Evolutionary conservation across 2,329 filamentous ascomycete genomes (phyloP).

Genomic region (Akanthomyces uredinophilus): DNA sequence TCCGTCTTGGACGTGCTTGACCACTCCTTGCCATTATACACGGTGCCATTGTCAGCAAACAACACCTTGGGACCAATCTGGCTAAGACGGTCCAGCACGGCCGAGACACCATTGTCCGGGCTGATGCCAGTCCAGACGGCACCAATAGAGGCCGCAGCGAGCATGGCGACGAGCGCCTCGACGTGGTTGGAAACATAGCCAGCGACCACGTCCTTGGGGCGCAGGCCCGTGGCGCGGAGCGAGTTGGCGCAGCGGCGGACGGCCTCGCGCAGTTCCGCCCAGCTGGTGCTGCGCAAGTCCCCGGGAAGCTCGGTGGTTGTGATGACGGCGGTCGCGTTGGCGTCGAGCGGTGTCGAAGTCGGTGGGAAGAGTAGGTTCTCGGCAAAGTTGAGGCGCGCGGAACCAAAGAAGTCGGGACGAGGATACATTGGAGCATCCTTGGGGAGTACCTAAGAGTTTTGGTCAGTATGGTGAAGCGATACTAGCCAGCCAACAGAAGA

Average conservation of each 20-base stretch:
- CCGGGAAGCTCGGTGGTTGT: constrained; percentile 70
- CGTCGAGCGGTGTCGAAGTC: constrained; percentile 35
- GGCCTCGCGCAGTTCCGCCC: constrained; percentile 72
- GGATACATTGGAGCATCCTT: constrained; percentile 71
- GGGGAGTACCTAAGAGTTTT: constrained; percentile 59
- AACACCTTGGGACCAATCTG: constrained; percentile 81
- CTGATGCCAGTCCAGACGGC: constrained; percentile 92
- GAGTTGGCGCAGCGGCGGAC: constrained; percentile 70
- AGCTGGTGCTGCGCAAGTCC: constrained; percentile 56
- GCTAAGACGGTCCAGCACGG: constrained; percentile 77
- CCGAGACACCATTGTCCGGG: constrained; percentile 86
- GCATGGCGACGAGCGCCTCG: constrained; percentile 81
- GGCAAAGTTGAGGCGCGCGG: constrained; percentile 80
- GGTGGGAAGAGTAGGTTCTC: constrained; percentile 87
- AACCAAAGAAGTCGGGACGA: constrained; percentile 77
- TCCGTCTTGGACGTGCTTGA: constrained; percentile 71
- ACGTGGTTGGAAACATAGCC: constrained; percentile 86
- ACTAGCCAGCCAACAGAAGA: not conserved
- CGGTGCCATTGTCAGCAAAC: constrained; percentile 80
- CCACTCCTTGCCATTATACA: constrained; percentile 90
- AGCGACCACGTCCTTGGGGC: constrained; percentile 51
- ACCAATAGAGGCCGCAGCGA: constrained; percentile 75
- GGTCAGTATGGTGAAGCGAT: not conserved
- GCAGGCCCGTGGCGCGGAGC: constrained; percentile 61
- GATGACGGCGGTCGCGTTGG: constrained; percentile 65